Evolutionary conservation across 208 protist species (phyloP), one percentile per base, ranked within the genome.

Genomic region (Leptomonas pyrrhocoris): DNA sequence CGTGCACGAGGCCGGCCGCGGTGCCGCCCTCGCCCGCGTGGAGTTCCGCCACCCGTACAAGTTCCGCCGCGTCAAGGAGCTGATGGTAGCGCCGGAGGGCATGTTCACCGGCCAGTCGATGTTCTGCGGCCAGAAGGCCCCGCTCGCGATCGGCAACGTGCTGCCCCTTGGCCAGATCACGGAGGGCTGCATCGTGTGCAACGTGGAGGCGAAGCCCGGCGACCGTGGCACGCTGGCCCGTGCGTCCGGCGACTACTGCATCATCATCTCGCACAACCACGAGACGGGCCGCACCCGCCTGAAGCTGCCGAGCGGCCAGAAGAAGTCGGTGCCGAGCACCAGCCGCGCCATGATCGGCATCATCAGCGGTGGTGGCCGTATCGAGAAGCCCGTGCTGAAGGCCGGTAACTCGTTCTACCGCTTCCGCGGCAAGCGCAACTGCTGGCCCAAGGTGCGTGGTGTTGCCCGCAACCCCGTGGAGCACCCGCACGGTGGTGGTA

Each of bases 401-500:
- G 99, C 99, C 73, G 98, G 98, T 88, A 88, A 88, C 79, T 94
- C 96, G 38, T 99, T 98, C 94, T 94, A 99, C 92, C 99, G 99
- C 91, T 99, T 98, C 88, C 96, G 94, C 73, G 98, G 87, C 50
- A 99, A 99, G 94, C 91, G 98, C 67, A 99, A 99, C 90, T 93
- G 83, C 82, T 99, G 99, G 99, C 99, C 99, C 50, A 83, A 88
- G 30, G 98, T 99, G 28, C 85, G 98, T 88, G 98, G 98, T 99
- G 98, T 99, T 34, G 96, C 97, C 59, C 99, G 99, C 93, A 99
- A 99, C 94, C 96, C 97, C 28, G 94, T 98, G 45, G 97, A 98
- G 89, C 99, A 99, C 86, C 99, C 99, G 38, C 98, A 99, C 83
- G 98, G 99, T 97, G 99, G 99, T 98, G 99, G 99, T 98, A 99